Base-by-base conservation (phyloP, 164 flowering plant species). In the Protea cynaroides region DNA sequence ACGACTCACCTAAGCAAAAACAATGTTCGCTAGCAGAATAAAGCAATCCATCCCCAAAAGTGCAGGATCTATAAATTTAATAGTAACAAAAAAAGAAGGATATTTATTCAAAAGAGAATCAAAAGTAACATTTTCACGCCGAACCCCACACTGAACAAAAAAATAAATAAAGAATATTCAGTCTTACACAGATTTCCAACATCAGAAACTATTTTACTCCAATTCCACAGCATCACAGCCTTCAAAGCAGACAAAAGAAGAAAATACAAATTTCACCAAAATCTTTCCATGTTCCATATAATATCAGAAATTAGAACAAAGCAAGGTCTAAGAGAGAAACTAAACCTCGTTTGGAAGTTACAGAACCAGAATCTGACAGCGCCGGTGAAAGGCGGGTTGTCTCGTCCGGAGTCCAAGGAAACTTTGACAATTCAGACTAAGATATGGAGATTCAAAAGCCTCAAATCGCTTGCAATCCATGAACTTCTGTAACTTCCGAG, bases 341-440 rank as follows among this genome's bases (percentile, higher is more conserved):
- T 5, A 58, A 58, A 55, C 56, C 46, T 59, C 15, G 21, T 58
- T 21, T 7, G 15, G 18, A 36, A 24, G 25, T 66, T 58, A 58
- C 29, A 58, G 53, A 50, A 60, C 70, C 58, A 50, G 64, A 69
- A 65, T 59, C 62, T 24, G 67, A 46, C 19, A 37, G 22, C 5
- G 29, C n/a, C 58, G 55, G 70, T 68, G n/a, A 40, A 74, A 25
- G 22, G 2, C 37, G 22, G 12, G 10, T 12, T 6, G 7, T 10
- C 2, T 13, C 47, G 24, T 54, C 65, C 65, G 67, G 65, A 60
- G 47, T 55, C 29, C 17, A 34, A 61, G 5, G 44, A 23, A 47
- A 60, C 50, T 69, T 56, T 60, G 44, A 51, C 61, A 12, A 61
- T 10, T 7, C 21, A 34, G 58, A 53, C 53, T 46, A 50, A 56